Evolutionary conservation across 1,284 basidiomycete genomes (phyloP).

Genomic region (Abortiporus biennis): DNA sequence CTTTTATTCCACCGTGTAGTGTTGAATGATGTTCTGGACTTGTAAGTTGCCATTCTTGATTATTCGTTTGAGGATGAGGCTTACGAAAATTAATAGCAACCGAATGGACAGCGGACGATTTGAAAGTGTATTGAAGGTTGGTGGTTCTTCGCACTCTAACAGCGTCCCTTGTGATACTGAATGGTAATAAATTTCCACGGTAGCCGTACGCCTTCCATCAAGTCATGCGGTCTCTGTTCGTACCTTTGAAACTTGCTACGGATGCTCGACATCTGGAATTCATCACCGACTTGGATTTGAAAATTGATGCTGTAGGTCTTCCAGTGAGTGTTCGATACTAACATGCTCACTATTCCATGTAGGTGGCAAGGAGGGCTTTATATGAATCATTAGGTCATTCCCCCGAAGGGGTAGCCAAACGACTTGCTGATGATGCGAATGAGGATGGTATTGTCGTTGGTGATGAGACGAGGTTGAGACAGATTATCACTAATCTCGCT

Average conservation of each 20-base stretch:
- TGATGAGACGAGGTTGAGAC: conserved; percentile 76
- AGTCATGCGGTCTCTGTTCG: conserved; percentile 74
- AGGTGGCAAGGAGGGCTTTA: conserved; percentile 50
- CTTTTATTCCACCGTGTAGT: conserved; percentile 31
- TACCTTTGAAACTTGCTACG: conserved; percentile 71
- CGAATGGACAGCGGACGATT: conserved; percentile 80
- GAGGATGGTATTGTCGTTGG: conserved; percentile 67
- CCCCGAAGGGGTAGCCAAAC: conserved; percentile 31
- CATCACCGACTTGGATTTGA: conserved; percentile 63
- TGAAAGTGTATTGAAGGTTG: conserved; percentile 58
- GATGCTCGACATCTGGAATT: conserved; percentile 67
- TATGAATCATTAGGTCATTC: conserved; percentile 52
- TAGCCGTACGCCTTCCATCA: conserved; percentile 82
- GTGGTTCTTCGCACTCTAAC: too few relatives aligned
- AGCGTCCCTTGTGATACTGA: neutral
- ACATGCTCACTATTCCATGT: neutral
- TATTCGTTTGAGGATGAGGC: neutral
- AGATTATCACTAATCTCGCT: conserved; percentile 74
- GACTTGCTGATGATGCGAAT: conserved; percentile 37
- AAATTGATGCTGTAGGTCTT: conserved; percentile 59
- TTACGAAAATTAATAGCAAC: conserved; percentile 22
- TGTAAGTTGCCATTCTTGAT: conserved; percentile 37
- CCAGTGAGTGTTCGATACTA: conserved; percentile 2
- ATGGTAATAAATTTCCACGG: neutral
- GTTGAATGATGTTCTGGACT: conserved; percentile 83